phyloP scores from a whole-genome alignment of 345 rosid genomes.

The Pelargonium nanum region DNA sequence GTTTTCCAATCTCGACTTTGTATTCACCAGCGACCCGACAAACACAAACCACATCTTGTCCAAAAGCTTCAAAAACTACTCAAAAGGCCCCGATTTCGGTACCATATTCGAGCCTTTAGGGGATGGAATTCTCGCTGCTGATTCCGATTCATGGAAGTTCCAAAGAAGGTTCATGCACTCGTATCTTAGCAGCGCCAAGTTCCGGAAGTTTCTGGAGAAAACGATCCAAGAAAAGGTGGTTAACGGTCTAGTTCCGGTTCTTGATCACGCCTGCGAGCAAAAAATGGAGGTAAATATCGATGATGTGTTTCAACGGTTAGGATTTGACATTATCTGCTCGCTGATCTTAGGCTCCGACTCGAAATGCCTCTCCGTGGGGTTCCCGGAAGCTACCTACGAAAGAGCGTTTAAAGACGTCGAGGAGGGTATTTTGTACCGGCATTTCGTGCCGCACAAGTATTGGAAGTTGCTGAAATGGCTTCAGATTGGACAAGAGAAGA shows the following conservation, averaged over 20 bases:
- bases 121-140: slow-evolving; percentile 42
- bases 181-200: slow-evolving; percentile 16
- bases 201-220: slow-evolving; percentile 17
- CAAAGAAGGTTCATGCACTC: slow-evolving; percentile 31
- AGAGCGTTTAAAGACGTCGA: slow-evolving; percentile 30
- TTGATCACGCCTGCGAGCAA: slow-evolving; percentile 25
- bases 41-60: slow-evolving; percentile 44
- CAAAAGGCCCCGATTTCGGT: slow-evolving; percentile 38
- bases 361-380: slow-evolving; percentile 19
- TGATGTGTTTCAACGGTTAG: slow-evolving; percentile 33
- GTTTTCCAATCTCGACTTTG: background rate
- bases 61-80: slow-evolving; percentile 38
- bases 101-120: slow-evolving; percentile 43
- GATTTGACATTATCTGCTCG: slow-evolving; percentile 29
- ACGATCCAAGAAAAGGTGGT: slow-evolving; percentile 21
- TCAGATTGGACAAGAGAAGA: slow-evolving; percentile 30
- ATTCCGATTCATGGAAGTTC: slow-evolving; percentile 34
- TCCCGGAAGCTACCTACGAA: slow-evolving; percentile 20
- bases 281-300: slow-evolving; percentile 25
- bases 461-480: slow-evolving; percentile 39
- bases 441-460: slow-evolving; percentile 23
- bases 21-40: slow-evolving; percentile 36
- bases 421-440: slow-evolving; percentile 30
- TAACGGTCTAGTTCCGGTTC: slow-evolving; percentile 30
- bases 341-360: slow-evolving; percentile 36